Percentiles rank a stretch among this genome's conserved stretches.
Evolutionary conservation across 2,329 filamentous ascomycete genomes (phyloP).

Genomic region (Penicillium glabrum): DNA sequence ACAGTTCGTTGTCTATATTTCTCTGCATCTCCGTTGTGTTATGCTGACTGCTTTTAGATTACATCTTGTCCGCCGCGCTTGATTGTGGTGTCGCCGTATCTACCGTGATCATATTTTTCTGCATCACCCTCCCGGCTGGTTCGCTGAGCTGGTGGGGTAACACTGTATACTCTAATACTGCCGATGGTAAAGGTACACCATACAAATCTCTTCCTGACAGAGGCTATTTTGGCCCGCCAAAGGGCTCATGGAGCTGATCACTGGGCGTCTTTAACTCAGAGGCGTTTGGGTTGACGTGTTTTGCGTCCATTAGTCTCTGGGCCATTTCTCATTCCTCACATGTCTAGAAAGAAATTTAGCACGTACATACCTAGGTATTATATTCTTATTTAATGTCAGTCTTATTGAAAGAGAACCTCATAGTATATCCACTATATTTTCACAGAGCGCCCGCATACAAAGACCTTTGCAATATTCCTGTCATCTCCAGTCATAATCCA

Average conservation of each 20-base stretch:
- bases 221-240: slow-evolving; percentile 33
- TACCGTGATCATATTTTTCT: slow-evolving; percentile 47
- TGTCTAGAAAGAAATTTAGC: not conserved
- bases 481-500: slow-evolving; percentile 67
- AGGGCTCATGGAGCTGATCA: slow-evolving; percentile 27
- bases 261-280: not conserved
- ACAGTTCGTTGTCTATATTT: slow-evolving; percentile 31
- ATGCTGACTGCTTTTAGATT: slow-evolving; percentile 29
- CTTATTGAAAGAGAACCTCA: not conserved
- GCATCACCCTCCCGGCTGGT: slow-evolving; percentile 42
- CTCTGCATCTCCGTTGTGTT: not conserved
- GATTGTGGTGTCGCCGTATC: slow-evolving; percentile 45
- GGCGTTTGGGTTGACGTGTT: not conserved
- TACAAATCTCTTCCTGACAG: slow-evolving; percentile 27
- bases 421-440: slow-evolving; percentile 15
- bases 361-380: not conserved
- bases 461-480: slow-evolving; percentile 59
- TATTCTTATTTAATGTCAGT: not conserved
- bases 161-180: slow-evolving; percentile 36
- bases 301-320: not conserved
- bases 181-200: slow-evolving; percentile 42
- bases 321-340: not conserved
- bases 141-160: slow-evolving; percentile 46
- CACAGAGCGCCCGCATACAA: slow-evolving; percentile 49
- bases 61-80: slow-evolving; percentile 46